Conservation (phyloP, 2,329 filamentous ascomycete genomes). For the Neurospora sp. region DNA sequence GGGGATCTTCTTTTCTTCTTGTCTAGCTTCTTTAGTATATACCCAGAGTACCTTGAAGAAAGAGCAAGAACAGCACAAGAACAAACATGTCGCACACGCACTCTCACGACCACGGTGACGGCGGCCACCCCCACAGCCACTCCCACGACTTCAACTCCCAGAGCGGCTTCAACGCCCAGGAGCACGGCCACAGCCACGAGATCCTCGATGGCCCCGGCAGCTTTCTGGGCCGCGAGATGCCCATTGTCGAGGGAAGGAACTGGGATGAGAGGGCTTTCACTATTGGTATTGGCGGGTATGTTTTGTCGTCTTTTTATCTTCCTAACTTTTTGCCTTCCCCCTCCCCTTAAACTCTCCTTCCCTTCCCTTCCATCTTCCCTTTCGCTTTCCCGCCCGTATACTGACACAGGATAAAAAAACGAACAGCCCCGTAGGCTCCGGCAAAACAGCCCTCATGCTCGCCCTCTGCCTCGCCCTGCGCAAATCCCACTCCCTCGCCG, state of each 20-base stretch:
- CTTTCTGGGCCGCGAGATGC: constrained; percentile 84
- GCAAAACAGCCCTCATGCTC: constrained; percentile 96
- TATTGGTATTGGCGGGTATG: constrained; percentile 92
- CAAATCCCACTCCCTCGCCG: constrained; percentile 73
- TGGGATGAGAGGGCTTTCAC: constrained; percentile 90
- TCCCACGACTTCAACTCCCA: constrained; percentile 49
- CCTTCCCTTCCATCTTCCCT: background rate
- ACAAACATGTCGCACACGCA: constrained; percentile 11
- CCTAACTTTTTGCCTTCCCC: background rate
- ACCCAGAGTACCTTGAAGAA: too few relatives aligned
- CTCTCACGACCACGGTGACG: constrained; percentile 15
- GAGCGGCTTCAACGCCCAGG: constrained; percentile 42
- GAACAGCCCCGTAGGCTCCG: constrained; percentile 79
- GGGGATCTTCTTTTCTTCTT: background rate
- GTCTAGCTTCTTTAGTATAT: background rate
- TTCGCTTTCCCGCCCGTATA: background rate
- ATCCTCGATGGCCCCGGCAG: constrained; percentile 90
- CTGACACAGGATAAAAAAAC: too few relatives aligned
- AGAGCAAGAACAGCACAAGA: background rate
- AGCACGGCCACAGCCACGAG: constrained; percentile 93
- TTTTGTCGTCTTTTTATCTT: constrained; percentile 5
- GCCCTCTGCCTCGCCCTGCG: constrained; percentile 80
- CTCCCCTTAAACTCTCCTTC: background rate
- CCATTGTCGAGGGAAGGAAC: constrained; percentile 75
- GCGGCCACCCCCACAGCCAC: constrained; percentile 32